Evolutionary conservation across 257 asterid species (phyloP), one percentile per base, ranked within the genome.

Genomic region (Cordia subcordata): DNA sequence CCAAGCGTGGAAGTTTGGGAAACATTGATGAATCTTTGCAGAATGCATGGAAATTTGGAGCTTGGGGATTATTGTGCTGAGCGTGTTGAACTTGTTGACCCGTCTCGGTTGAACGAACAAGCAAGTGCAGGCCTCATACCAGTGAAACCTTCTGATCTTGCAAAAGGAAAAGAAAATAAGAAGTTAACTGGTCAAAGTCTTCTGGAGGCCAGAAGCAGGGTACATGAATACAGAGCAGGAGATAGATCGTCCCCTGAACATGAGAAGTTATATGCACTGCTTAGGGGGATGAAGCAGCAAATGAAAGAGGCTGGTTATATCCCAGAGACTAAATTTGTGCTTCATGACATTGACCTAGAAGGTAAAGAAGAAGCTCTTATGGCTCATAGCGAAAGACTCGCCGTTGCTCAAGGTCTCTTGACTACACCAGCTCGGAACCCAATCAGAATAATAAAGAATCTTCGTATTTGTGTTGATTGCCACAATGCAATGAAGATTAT

Each of bases 381-480:
- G 84, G 85, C 86, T 45, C 98, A 85, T 52, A 90, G 98, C 18
- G 98, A 85, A 81, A 77, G 95, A 56, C 95, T 85, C 56, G 96
- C 96, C 13, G 84, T 85, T 60, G 96, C 94, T 49, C 88, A 82
- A 56, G 96, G 94, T 64, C 77, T 90, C 68, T 39, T 90, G 78
- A 74, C 72, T 18, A 81, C 83, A 51, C 77, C 96, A 18, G 79
- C 90, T 22, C 82, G 96, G 56, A 44, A 81, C 5, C 58, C 81
- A 11, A 55, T 90, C 61, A 75, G 95, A 11, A 76, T 90, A 53
- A 79, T 90, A 42, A 90, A 87, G 72, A 87, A 90, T 61, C 86
- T 87, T 14, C 90, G 96, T 47, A 73, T 83, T 49, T 85, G 97
- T 55, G 85, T 79, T 13, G 97, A 90, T 71, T 87, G 96, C 74